phyloP scores from a whole-genome alignment of 2,329 filamentous ascomycete species.

The Phaeosphaeriaceae sp. region DNA sequence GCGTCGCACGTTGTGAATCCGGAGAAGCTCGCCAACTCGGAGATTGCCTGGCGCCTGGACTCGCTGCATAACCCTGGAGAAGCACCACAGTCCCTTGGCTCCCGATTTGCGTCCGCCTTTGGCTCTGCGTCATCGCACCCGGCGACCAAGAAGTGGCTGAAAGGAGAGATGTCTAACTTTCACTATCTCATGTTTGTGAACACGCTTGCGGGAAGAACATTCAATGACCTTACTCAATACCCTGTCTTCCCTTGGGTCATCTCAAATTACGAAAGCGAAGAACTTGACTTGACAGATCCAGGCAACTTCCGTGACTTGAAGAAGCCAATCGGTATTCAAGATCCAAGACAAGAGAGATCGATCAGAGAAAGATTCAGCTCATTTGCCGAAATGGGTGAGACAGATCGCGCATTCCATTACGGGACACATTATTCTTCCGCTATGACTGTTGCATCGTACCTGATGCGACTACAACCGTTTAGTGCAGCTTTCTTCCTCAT shows the following conservation, averaged over 20 bases:
- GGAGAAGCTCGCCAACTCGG: slow-evolving; percentile 73
- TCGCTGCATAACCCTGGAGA: slow-evolving; percentile 74
- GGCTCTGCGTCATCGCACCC: slow-evolving; percentile 81
- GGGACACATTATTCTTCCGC: slow-evolving; percentile 98
- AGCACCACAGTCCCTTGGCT: slow-evolving; percentile 72
- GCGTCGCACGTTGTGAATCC: slow-evolving; percentile 79
- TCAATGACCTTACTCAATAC: slow-evolving; percentile 98
- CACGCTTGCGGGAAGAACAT: slow-evolving; percentile 93
- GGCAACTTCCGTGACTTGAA: slow-evolving; percentile 87
- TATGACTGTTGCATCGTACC: slow-evolving; percentile 97
- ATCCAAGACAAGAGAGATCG: slow-evolving; percentile 73
- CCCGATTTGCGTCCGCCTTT: slow-evolving; percentile 92
- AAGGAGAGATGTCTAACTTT: slow-evolving; percentile 96
- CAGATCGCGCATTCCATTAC: slow-evolving; percentile 84
- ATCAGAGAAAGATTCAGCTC: slow-evolving; percentile 86
- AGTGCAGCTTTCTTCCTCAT: slow-evolving; percentile 93
- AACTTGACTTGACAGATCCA: slow-evolving; percentile 84
- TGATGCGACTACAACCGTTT: slow-evolving; percentile 94
- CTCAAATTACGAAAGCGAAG: slow-evolving; percentile 93
- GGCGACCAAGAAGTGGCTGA: slow-evolving; percentile 86
- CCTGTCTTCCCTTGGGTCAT: slow-evolving; percentile 98
- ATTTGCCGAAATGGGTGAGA: slow-evolving; percentile 88
- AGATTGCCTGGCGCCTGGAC: slow-evolving; percentile 92
- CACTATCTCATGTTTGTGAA: slow-evolving; percentile 99
- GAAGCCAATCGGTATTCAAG: slow-evolving; percentile 96